phyloP scores from a whole-genome alignment of 1,139 yeast genomes.

The Komagataea norvegica region DNA sequence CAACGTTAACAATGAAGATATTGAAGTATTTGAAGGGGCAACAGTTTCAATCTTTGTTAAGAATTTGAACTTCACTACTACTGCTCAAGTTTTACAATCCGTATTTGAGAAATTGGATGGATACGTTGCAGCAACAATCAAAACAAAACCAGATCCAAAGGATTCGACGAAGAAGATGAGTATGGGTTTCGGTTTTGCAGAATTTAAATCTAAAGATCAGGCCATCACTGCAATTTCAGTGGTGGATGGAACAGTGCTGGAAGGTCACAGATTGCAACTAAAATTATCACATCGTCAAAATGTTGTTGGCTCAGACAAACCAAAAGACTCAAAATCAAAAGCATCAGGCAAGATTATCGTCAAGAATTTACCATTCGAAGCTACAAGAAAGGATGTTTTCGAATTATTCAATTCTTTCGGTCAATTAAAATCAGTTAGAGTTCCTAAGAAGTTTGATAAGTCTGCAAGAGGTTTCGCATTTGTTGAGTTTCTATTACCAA shows the following conservation, averaged over 20 bases:
- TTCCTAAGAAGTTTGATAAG: conserved; percentile 93
- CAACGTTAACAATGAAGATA: conserved; percentile 45
- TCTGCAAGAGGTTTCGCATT: conserved; percentile 97
- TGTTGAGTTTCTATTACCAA: conserved; percentile 81
- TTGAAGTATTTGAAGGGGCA: conserved; percentile 51
- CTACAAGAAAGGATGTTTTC: conserved; percentile 84
- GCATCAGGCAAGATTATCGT: conserved; percentile 74
- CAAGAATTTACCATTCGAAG: conserved; percentile 96
- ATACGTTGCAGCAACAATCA: conserved; percentile 76
- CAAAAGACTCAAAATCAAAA: conserved; percentile 19
- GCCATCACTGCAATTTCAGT: conserved; percentile 73
- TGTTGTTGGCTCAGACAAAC: conserved; percentile 26
- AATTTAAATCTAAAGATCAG: conserved; percentile 71
- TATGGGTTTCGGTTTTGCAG: conserved; percentile 98
- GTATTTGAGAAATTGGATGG: conserved; percentile 72
- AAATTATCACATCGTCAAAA: conserved; percentile 77
- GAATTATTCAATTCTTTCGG: conserved; percentile 93
- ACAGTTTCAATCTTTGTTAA: conserved; percentile 86
- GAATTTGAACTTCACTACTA: conserved; percentile 84
- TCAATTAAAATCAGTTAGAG: conserved; percentile 87
- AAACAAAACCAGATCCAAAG: conserved; percentile 85
- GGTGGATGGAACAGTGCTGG: conserved; percentile 74
- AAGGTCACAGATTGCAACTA: conserved; percentile 86
- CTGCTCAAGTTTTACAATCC: conserved; percentile 50
- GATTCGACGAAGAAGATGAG: conserved; percentile 60